Evolutionary conservation across 306 rosid species (phyloP), one percentile per base, ranked within the genome.

Genomic region (Fragaria vesca): DNA sequence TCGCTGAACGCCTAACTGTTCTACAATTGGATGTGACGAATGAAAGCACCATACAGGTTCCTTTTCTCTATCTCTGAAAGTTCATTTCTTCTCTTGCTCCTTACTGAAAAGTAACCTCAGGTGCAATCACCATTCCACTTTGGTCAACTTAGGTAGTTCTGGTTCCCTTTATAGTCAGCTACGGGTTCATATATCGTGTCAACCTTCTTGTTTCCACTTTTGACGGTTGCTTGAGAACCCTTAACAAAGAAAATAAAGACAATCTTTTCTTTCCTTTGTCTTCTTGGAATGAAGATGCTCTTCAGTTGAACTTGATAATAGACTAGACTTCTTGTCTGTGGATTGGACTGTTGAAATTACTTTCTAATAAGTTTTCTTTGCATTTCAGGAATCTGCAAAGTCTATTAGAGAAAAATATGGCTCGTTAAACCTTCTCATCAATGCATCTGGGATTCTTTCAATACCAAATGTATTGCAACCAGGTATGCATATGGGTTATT

Each of bases 381-480:
- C 71, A 43, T 83, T 85, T 85, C 93, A 92, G 98, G 96, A 88
- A 85, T 86, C 92, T 69, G 93, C 97, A 26, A 86, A 79, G 82
- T 89, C 91, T 28, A 81, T 95, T 34, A 82, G 70, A 74, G 90
- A 92, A 79, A 88, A 75, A 76, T 91, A 87, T 75, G 98, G 98
- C 46, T 89, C 83, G 63, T 79, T 92, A 78, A 95, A 95, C 87
- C 91, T 95, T 83, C 96, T 95, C 12, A 85, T 95, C 61, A 95
- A 95, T 86, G 93, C 96, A 4, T 87, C 98, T 79, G 98, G 98
- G 26, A 83, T 95, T 91, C 97, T 95, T 76, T 92, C 97, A 66
- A 85, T 95, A 72, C 93, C 97, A 57, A 78, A 81, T 78, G 86
- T 82, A 51, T 71, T 95, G 58, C 96, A 92, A 75, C 97, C 98